Evolutionary conservation across 345 rosid species (phyloP), one percentile per base, ranked within the genome.

Genomic region (Rhizophora mangle): DNA sequence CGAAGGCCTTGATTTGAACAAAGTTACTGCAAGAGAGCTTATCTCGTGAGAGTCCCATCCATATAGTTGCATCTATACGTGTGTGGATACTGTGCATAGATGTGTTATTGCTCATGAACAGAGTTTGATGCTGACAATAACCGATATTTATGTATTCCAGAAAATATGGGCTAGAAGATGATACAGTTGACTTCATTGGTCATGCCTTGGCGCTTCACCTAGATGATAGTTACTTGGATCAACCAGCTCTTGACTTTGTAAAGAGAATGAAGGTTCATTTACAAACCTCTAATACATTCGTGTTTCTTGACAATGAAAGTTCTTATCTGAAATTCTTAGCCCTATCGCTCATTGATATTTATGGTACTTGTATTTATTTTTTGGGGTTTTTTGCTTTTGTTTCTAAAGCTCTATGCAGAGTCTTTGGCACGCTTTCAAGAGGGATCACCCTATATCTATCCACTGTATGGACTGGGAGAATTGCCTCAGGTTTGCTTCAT

Each of bases 391-490:
- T 27, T 56, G 36, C 69, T 57, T 49, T 13, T 34, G 18, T 60
- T 75, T 63, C 62, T 74, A 70, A 65, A 94, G 96, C 93, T 91
- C 60, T 94, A 95, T 73, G 93, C 92, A 56, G 96, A 92, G 75
- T 95, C 96, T 15, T 77, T 95, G 78, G 90, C 96, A 10, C 96
- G 96, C 34, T 95, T 95, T 77, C 96, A 87, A 81, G 96, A 92
- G 76, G 96, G 93, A 70, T 92, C 97, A 51, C 99, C 97, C 52
- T 89, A 90, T 62, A 90, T 92, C 27, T 95, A 95, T 76, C 99
- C 96, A 24, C 55, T 92, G 39, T 88, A 95, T 67, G 97, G 97
- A 60, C 84, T 95, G 1, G 99, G 96, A 78, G 96, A 95, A 79
- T 68, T 95, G 69, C 96, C 97, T 57, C 96, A 89, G 96, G 99